Evolutionary conservation across 495 filamentous ascomycete genomes (phyloP), one percentile per base, ranked within the genome.

Genomic region (Lindgomyces ingoldianus): DNA sequence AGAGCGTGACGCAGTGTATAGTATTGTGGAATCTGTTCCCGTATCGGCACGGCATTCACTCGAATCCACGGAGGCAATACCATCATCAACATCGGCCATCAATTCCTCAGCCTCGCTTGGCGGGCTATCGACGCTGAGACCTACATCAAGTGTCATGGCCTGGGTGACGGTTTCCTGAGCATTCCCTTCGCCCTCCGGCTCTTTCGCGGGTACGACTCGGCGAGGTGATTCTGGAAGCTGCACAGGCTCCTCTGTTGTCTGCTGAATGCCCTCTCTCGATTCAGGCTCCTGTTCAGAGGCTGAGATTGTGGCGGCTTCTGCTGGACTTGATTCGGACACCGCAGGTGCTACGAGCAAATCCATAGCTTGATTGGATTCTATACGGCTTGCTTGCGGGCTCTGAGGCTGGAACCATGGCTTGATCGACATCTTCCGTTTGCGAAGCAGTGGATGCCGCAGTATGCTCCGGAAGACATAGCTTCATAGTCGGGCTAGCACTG

Each of bases 401-500:
- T 25, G 24, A 52, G 49, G 49, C 18, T 25, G 49, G 29, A 52
- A 25, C 25, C 24, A 29, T 10, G 49, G 49, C 49, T 18, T 52
- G 16, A 52, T 52, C 49, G 4, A 22, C 9, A 14, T 4, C 49
- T 52, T 24, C 45, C 14, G 49, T 52, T 25, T 52, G 24, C 49
- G 49, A 52, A 52, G 49, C 49, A 27, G 49, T 52, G 18, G 18
- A 25, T 9, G 49, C 49, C 49, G 49, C 49, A 29, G 49, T 18
- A 25, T 52, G 49, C 49, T 52, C 49, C 18, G 18, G 49, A 52
- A 52, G 49, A 18, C 49, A 52, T 29, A 21, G 26, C n/a, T 54
- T 16, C n/a, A 10, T 54, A n/a, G n/a, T n/a, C n/a, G n/a, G n/a
- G 51, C 51, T 54, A 19, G 51, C 51, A 54, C 18, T 24, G 30